Evolutionary conservation across 1,284 basidiomycete species (phyloP).

Genomic region (Heterobasidion annosum): DNA sequence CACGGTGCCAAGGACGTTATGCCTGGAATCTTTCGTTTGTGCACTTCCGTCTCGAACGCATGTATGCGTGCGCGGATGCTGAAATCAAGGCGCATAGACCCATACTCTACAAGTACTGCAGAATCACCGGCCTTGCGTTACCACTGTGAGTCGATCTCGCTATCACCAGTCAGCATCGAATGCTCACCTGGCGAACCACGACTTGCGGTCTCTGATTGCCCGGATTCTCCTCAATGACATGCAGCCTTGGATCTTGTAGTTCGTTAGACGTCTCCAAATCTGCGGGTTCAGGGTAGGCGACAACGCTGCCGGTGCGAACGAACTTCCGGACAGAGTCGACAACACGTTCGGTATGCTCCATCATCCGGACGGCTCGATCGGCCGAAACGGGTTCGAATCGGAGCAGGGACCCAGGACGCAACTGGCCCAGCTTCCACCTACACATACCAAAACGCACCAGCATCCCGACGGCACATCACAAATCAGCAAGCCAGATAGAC

Average conservation of each 20-base stretch:
- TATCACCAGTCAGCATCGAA: background rate
- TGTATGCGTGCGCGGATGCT: conserved; percentile 44
- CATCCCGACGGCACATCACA: too few relatives aligned
- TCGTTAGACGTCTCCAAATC: too few relatives aligned
- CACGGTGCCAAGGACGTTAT: conserved; percentile 42
- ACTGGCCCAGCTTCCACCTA: conserved; percentile 56
- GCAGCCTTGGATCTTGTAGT: background rate
- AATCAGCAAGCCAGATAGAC: background rate
- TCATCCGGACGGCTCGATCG: conserved; percentile 23
- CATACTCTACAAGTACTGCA: conserved; percentile 52
- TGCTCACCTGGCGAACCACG: conserved; percentile 35
- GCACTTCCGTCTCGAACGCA: conserved; percentile 38
- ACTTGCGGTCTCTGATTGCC: conserved; percentile 19
- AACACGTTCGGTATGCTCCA: conserved; percentile 20
- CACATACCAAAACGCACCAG: too few relatives aligned
- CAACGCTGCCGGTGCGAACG: background rate
- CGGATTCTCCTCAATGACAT: conserved; percentile 6
- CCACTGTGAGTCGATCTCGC: background rate
- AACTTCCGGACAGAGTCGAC: conserved; percentile 18
- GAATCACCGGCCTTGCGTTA: conserved; percentile 41
- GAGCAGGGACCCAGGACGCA: conserved; percentile 42
- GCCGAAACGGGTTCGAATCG: conserved; percentile 40
- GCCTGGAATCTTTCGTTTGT: conserved; percentile 22
- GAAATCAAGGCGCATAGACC: conserved; percentile 40
- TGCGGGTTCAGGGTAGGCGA: background rate